Evolutionary conservation across 2,329 filamentous ascomycete species (phyloP).

Genomic region (Penicillium olsonii): DNA sequence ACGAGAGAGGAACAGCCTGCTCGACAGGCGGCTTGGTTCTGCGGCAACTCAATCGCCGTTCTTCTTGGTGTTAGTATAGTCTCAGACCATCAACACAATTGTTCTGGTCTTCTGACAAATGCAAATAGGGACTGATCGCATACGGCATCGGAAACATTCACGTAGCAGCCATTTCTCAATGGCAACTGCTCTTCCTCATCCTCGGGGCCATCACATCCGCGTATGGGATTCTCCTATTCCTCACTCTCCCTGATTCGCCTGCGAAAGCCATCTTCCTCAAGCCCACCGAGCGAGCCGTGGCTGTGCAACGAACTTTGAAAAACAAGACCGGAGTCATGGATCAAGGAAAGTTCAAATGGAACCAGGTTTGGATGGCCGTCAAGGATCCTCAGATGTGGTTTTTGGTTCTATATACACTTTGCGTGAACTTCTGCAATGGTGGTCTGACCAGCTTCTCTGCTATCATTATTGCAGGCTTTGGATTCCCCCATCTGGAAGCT

Average conservation of each 20-base stretch:
- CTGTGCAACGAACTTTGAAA: slow-evolving; percentile 52
- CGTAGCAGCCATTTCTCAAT: slow-evolving; percentile 6
- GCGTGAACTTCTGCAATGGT: slow-evolving; percentile 37
- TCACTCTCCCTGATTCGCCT: slow-evolving; percentile 31
- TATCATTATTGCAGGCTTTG: slow-evolving; percentile 42
- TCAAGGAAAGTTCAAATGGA: slow-evolving; percentile 43
- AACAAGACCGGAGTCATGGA: slow-evolving; percentile 59
- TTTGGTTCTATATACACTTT: slow-evolving; percentile 34
- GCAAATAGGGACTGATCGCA: slow-evolving; percentile 8
- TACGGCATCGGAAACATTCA: slow-evolving; percentile 19
- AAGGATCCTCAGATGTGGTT: slow-evolving; percentile 37
- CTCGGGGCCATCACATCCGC: slow-evolving; percentile 14
- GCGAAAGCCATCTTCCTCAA: slow-evolving; percentile 45
- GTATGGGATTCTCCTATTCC: slow-evolving; percentile 17
- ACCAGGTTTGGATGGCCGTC: slow-evolving; percentile 41
- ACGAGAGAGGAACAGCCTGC: slow-evolving; percentile 36
- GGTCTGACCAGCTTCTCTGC: slow-evolving; percentile 38
- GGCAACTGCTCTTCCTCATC: slow-evolving; percentile 18
- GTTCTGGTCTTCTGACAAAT: neutral
- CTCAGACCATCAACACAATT: neutral
- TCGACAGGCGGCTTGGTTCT: slow-evolving; percentile 37
- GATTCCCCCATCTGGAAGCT: slow-evolving; percentile 37
- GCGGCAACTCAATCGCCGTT: slow-evolving; percentile 35
- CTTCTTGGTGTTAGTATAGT: slow-evolving; percentile 9
- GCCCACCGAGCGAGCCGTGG: slow-evolving; percentile 47